phyloP scores from a whole-genome alignment of 192 early-diverging fungal genomes.

The Backusella morwellensis region DNA sequence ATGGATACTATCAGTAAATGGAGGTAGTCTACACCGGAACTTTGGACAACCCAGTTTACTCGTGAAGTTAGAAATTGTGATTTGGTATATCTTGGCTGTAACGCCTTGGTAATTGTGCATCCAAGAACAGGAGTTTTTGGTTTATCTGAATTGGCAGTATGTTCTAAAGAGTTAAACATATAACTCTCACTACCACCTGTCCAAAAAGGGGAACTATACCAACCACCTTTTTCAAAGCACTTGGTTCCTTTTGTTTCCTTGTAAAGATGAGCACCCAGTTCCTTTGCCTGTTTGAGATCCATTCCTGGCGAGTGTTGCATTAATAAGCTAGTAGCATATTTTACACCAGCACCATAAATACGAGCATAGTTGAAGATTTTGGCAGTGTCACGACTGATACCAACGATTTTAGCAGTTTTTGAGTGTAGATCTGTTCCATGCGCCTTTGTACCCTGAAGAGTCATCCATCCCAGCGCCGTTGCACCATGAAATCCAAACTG shows the following conservation, averaged over 20 bases:
- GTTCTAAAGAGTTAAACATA: conserved; percentile 93
- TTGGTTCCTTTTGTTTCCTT: conserved; percentile 80
- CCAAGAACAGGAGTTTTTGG: conserved; percentile 86
- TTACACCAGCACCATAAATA: conserved; percentile 93
- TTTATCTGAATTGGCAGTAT: conserved; percentile 66
- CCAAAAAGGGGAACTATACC: conserved; percentile 62
- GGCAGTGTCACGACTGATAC: conserved; percentile 83
- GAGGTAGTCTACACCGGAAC: conserved; percentile 96
- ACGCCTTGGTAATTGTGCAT: conserved; percentile 85
- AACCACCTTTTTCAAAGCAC: conserved; percentile 20
- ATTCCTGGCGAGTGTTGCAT: conserved; percentile 78
- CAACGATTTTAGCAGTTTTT: conserved; percentile 83
- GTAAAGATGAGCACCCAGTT: conserved; percentile 73
- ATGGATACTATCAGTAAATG: conserved; percentile 89
- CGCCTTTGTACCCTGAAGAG: conserved; percentile 89
- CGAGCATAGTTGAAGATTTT: conserved; percentile 96
- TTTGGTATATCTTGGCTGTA: conserved; percentile 59
- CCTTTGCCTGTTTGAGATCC: conserved; percentile 55
- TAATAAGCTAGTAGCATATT: conserved; percentile 77
- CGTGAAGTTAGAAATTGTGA: conserved; percentile 78
- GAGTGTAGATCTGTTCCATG: conserved; percentile 92
- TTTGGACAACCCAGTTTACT: conserved; percentile 98
- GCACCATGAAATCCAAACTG: conserved; percentile 92
- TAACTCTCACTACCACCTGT: conserved; percentile 89
- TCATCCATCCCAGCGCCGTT: conserved; percentile 97